Conservation (phyloP, 176 grass and related monocot genomes). For the Oryza punctata region DNA sequence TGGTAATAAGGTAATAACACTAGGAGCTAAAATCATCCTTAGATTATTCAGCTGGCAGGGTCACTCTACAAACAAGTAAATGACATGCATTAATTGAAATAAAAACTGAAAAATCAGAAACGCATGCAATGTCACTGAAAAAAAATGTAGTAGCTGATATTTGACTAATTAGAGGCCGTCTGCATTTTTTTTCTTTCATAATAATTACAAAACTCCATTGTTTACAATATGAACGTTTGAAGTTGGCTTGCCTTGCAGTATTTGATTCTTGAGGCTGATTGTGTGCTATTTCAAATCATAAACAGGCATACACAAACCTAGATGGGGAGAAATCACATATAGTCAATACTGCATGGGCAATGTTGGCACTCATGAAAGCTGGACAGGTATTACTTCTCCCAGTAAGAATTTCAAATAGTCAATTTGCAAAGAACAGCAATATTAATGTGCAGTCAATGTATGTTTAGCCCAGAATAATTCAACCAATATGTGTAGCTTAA, state of each 20-base stretch:
- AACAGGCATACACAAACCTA: conserved; percentile 73
- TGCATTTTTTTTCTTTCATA: conserved; percentile 1
- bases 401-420: conserved; percentile 6
- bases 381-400: conserved; percentile 57
- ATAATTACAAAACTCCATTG: background rate
- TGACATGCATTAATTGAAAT: background rate
- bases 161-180: conserved; percentile 10
- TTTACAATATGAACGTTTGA: conserved; percentile 24
- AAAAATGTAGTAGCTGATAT: background rate
- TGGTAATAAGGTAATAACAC: background rate
- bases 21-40: too few species aligned
- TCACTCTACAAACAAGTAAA: background rate
- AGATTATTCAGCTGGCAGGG: background rate
- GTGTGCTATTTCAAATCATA: conserved; percentile 6
- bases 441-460: background rate
- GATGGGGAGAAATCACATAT: conserved; percentile 63
- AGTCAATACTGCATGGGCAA: conserved; percentile 75
- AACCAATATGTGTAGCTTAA: conserved; percentile 6
- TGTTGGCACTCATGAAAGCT: conserved; percentile 78
- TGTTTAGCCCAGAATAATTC: conserved; percentile 8
- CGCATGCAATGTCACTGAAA: too few species aligned
- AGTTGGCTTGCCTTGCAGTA: background rate
- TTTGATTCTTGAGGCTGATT: conserved; percentile 11
- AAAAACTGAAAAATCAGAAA: background rate
- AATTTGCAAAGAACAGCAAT: background rate